phyloP scores from a whole-genome alignment of 257 asterid genomes.

The Capsicum baccatum region DNA sequence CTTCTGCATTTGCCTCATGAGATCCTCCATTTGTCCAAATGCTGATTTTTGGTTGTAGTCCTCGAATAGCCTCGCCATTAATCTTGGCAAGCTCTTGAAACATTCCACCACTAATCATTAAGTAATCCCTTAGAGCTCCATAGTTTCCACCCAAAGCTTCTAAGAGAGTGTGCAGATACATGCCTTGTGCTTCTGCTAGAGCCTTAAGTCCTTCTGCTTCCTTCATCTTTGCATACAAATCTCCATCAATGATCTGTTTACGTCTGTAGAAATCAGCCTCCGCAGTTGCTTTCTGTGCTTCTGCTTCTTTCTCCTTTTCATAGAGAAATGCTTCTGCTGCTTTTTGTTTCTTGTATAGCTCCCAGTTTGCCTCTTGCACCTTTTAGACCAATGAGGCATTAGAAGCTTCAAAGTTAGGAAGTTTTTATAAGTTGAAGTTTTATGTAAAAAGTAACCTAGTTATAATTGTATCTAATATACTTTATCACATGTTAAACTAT shows the following conservation, averaged over 20 bases:
- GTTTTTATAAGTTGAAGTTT: not conserved
- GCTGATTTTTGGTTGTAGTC: conserved; percentile 71
- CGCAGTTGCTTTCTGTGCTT: conserved; percentile 56
- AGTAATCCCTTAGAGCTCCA: conserved; percentile 54
- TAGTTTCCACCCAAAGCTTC: conserved; percentile 66
- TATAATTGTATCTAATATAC: not conserved
- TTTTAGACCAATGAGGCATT: conserved; percentile 19
- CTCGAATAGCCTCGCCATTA: conserved; percentile 56
- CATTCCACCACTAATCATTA: conserved; percentile 66
- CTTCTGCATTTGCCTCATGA: conserved; percentile 2
- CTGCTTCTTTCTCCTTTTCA: conserved; percentile 62
- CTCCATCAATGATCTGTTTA: conserved; percentile 57
- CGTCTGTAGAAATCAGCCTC: conserved; percentile 52
- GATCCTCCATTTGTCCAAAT: conserved; percentile 58
- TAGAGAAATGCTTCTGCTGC: conserved; percentile 65
- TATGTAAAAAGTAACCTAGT: not conserved
- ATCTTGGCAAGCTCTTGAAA: conserved; percentile 63
- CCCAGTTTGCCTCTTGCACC: conserved; percentile 82
- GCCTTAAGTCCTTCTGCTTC: conserved; percentile 74
- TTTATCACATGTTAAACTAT: not conserved
- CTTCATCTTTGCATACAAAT: conserved; percentile 55
- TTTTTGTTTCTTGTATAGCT: conserved; percentile 63
- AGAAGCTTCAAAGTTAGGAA: not conserved
- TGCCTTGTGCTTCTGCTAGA: conserved; percentile 71
- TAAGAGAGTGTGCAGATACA: conserved; percentile 47